Conservation (phyloP, 768 basidiomycete genomes). For the Russula sp. region DNA sequence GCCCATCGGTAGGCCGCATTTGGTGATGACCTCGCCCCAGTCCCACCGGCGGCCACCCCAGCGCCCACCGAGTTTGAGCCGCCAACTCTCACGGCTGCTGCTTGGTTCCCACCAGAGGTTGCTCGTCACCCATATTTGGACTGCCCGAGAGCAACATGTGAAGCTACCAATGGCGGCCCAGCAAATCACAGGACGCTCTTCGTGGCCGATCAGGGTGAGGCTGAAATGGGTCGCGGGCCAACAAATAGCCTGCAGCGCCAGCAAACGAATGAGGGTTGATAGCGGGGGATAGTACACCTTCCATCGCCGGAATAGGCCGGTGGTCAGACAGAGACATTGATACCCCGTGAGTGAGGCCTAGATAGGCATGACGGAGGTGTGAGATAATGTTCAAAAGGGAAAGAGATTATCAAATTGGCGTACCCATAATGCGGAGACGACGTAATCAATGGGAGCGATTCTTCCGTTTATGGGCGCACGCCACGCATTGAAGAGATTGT, state of each 20-base stretch:
- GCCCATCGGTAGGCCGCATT: constrained; percentile 69
- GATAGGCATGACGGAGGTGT: not conserved
- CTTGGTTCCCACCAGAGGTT: constrained; percentile 46
- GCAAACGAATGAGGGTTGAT: constrained; percentile 82
- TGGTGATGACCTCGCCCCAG: constrained; percentile 62
- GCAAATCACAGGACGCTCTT: constrained; percentile 66
- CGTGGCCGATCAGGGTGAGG: constrained; percentile 61
- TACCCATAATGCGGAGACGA: constrained; percentile 69
- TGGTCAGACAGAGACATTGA: constrained; percentile 82
- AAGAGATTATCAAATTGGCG: constrained; percentile 20
- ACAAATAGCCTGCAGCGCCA: constrained; percentile 92
- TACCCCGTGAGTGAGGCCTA: constrained; percentile 81
- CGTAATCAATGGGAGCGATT: constrained; percentile 50
- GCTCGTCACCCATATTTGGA: constrained; percentile 95
- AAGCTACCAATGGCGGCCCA: constrained; percentile 91
- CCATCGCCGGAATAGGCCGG: constrained; percentile 88
- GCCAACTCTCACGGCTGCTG: constrained; percentile 13
- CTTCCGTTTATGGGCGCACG: constrained; percentile 34
- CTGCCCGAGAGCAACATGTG: constrained; percentile 71
- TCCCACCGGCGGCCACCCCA: constrained; percentile 70
- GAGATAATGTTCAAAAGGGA: not conserved
- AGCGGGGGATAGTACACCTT: constrained; percentile 82
- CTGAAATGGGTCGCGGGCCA: constrained; percentile 92
- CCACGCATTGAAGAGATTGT: constrained; percentile 50
- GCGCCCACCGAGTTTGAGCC: constrained; percentile 27